These are phyloP conservation scores for Colletotrichum eremochloae DNA, from an alignment of 2,329 filamentous ascomycete species.

Conservation along the genomic window DNA sequence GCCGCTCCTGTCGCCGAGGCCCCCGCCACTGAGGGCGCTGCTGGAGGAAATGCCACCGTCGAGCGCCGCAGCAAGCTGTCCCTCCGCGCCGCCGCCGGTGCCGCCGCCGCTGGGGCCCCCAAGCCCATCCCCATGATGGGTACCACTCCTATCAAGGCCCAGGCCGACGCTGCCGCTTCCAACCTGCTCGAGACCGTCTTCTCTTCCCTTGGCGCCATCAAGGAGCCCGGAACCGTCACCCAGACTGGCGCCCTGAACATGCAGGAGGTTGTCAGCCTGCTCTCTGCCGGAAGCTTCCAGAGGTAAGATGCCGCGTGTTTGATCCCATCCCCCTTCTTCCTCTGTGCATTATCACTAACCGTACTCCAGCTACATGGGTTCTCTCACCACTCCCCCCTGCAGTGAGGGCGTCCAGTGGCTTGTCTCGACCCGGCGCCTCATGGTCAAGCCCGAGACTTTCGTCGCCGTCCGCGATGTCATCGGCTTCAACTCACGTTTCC, in stretches of 20 bases:
- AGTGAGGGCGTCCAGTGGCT: constrained; percentile 62
- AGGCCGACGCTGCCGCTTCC: constrained; percentile 50
- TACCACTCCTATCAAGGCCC: constrained; percentile 56
- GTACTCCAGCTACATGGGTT: constrained; percentile 56
- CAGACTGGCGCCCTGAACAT: constrained; percentile 58
- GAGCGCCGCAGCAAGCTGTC: constrained; percentile 37
- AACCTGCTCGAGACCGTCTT: constrained; percentile 63
- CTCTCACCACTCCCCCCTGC: constrained; percentile 65
- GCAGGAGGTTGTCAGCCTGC: constrained; percentile 55
- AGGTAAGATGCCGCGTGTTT: constrained; percentile 46
- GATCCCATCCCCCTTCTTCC: not conserved
- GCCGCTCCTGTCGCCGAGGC: constrained; percentile 38
- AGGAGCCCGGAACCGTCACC: constrained; percentile 57
- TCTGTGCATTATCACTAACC: not conserved
- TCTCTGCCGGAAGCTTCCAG: constrained; percentile 56
- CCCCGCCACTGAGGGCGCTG: constrained; percentile 29
- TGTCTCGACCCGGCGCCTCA: constrained; percentile 59
- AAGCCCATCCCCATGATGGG: constrained; percentile 54
- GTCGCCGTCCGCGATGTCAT: constrained; percentile 57
- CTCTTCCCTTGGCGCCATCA: constrained; percentile 55
- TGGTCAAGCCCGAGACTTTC: constrained; percentile 55
- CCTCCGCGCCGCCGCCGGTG: constrained; percentile 20
- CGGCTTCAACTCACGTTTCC: constrained; percentile 62
- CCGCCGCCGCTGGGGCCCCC: constrained; percentile 23
- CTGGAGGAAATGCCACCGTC: constrained; percentile 28